Evolutionary conservation across 345 rosid genomes (phyloP).

Genomic region (Salix koriyanagi): DNA sequence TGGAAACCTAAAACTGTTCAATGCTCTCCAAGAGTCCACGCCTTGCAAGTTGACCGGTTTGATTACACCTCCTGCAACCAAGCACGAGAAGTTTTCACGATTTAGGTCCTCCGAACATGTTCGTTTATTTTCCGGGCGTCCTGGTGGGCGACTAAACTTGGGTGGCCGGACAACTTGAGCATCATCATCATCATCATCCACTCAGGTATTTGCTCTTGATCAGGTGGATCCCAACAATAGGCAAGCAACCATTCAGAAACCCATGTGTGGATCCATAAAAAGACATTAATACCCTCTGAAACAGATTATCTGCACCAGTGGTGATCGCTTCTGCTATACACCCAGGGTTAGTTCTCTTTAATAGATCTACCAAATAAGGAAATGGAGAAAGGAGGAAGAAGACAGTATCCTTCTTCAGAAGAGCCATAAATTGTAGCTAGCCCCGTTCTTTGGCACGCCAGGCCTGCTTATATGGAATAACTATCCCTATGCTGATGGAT

Average conservation of each 20-base stretch:
- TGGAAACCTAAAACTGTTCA: conserved; percentile 34
- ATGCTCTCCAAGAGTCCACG: conserved; percentile 24
- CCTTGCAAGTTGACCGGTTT: conserved; percentile 63
- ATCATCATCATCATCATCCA: conserved; percentile 13
- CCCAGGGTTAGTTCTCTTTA: conserved; percentile 45
- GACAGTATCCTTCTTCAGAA: conserved; percentile 55
- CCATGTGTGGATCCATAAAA: conserved; percentile 41
- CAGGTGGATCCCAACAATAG: conserved; percentile 36
- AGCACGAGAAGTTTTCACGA: conserved; percentile 49
- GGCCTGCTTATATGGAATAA: conserved; percentile 57
- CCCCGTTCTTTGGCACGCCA: conserved; percentile 62
- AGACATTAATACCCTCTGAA: conserved; percentile 47
- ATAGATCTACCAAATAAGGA: no score
- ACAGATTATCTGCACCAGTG: conserved; percentile 42
- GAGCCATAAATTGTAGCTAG: conserved; percentile 61
- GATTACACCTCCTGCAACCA: conserved; percentile 48
- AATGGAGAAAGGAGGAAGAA: conserved; percentile 54
- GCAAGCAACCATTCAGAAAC: conserved; percentile 53
- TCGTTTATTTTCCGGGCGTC: conserved; percentile 61
- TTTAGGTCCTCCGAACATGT: conserved; percentile 39
- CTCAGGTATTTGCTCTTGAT: conserved; percentile 44
- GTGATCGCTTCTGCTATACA: conserved; percentile 48
- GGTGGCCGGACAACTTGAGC: conserved; percentile 41
- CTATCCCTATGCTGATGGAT: conserved; percentile 52
- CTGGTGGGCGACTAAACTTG: conserved; percentile 46